Conservation (phyloP, 2,329 filamentous ascomycete species). For the Malbranchea zuffiana region DNA sequence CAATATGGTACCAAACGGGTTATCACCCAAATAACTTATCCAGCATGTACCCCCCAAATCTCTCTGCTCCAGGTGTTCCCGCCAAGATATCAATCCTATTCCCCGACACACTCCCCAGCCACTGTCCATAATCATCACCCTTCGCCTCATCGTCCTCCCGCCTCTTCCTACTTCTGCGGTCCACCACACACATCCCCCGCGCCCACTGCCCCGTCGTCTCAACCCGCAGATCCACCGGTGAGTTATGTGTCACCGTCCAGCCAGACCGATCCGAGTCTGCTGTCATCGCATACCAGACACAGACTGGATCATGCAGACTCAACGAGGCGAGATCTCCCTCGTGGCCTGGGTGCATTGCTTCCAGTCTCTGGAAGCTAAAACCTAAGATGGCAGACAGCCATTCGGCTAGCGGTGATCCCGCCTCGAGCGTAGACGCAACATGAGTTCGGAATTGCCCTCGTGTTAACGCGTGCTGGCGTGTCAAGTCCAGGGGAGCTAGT, state of each 20-base stretch:
- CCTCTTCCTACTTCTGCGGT: slow-evolving; percentile 49
- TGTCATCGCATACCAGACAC: slow-evolving; percentile 66
- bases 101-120: slow-evolving; percentile 62
- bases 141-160: slow-evolving; percentile 44
- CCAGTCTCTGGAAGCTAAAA: slow-evolving; percentile 60
- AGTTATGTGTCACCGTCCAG: slow-evolving; percentile 39
- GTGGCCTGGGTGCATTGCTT: slow-evolving; percentile 47
- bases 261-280: slow-evolving; percentile 20
- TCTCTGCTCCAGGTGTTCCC: slow-evolving; percentile 53
- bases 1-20: too few species aligned
- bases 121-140: slow-evolving; percentile 61
- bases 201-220: slow-evolving; percentile 94
- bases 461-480: slow-evolving; percentile 56
- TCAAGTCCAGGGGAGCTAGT: slow-evolving; percentile 68
- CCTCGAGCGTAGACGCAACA: slow-evolving; percentile 45
- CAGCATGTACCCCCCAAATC: slow-evolving; percentile 57
- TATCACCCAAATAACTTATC: slow-evolving; percentile 53
- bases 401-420: slow-evolving; percentile 59
- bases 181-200: slow-evolving; percentile 76
- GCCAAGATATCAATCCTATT: slow-evolving; percentile 72
- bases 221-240: slow-evolving; percentile 70
- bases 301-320: slow-evolving; percentile 66
- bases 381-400: slow-evolving; percentile 64
- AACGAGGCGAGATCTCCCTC: slow-evolving; percentile 43
- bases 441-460: slow-evolving; percentile 48